These are phyloP conservation scores for Aureobasidium sp. DNA, from an alignment of 2,329 filamentous ascomycete genomes.

Conservation along the genomic window DNA sequence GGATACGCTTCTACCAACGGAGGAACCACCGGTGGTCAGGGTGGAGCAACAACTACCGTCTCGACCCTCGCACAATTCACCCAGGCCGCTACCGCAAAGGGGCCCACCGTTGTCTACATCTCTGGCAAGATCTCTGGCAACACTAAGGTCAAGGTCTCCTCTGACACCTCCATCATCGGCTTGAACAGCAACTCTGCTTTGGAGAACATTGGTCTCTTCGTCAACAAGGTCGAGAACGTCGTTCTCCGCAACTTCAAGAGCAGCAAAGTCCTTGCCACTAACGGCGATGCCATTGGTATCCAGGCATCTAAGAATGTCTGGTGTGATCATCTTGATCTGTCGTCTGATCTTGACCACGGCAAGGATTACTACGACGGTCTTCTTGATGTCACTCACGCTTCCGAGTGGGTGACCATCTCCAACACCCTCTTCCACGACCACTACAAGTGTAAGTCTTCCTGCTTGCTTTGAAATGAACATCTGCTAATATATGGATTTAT, in stretches of 20 bases:
- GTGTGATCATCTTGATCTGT: slow-evolving; percentile 61
- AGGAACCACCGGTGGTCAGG: slow-evolving; percentile 39
- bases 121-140: slow-evolving; percentile 36
- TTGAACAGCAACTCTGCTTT: slow-evolving; percentile 35
- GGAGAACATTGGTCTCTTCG: slow-evolving; percentile 38
- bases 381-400: slow-evolving; percentile 54
- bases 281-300: slow-evolving; percentile 45
- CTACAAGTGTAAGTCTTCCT: slow-evolving; percentile 43
- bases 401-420: slow-evolving; percentile 51
- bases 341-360: slow-evolving; percentile 48
- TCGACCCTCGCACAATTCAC: slow-evolving; percentile 35
- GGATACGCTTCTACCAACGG: slow-evolving; percentile 22
- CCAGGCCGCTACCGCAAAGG: slow-evolving; percentile 25
- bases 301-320: slow-evolving; percentile 45
- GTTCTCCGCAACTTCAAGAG: slow-evolving; percentile 50
- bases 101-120: slow-evolving; percentile 38
- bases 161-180: slow-evolving; percentile 45
- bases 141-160: slow-evolving; percentile 36
- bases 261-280: slow-evolving; percentile 36
- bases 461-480: not conserved
- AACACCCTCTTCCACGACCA: slow-evolving; percentile 46
- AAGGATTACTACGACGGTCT: slow-evolving; percentile 66
- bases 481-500: not conserved
- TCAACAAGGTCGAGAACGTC: slow-evolving; percentile 44
- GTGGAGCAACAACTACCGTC: slow-evolving; percentile 37